These are phyloP conservation scores for Plasmodium sp. DNA, from an alignment of 169 alveolate genomes.

Conservation along the genomic window DNA sequence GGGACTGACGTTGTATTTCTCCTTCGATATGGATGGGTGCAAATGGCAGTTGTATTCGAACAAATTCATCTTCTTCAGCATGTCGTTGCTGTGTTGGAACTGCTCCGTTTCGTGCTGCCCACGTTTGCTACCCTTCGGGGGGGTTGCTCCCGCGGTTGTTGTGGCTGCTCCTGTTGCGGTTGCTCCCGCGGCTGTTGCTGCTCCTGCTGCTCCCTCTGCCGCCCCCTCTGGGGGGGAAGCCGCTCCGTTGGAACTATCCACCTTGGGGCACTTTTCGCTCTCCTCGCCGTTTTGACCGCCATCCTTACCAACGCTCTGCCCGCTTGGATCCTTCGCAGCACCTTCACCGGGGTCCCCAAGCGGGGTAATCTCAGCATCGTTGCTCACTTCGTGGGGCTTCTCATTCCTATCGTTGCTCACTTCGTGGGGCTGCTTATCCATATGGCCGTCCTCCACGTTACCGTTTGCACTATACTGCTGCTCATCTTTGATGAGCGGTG, in stretches of 20 bases:
- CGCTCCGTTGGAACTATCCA: not conserved
- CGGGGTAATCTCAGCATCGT: not conserved
- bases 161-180: not conserved
- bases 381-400: not conserved
- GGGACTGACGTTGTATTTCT: constrained; percentile 56
- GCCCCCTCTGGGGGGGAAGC: not conserved
- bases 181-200: constrained; percentile 28
- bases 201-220: not conserved
- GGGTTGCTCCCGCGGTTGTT: not conserved
- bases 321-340: not conserved
- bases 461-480: constrained; percentile 27
- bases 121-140: not conserved
- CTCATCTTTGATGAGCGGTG: not conserved
- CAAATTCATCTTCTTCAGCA: constrained; percentile 3
- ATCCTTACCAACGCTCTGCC: not conserved
- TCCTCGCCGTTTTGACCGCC: not conserved
- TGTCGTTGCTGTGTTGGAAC: constrained; percentile 13
- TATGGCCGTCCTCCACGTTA: not conserved
- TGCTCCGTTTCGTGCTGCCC: not conserved
- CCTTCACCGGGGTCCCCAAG: not conserved
- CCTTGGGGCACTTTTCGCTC: not conserved
- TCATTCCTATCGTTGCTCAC: not conserved
- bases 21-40: constrained; percentile 56
- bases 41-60: constrained; percentile 67
- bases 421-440: not conserved